Conservation (phyloP, 2,329 filamentous ascomycete genomes). For the Aspergillus versicolor region DNA sequence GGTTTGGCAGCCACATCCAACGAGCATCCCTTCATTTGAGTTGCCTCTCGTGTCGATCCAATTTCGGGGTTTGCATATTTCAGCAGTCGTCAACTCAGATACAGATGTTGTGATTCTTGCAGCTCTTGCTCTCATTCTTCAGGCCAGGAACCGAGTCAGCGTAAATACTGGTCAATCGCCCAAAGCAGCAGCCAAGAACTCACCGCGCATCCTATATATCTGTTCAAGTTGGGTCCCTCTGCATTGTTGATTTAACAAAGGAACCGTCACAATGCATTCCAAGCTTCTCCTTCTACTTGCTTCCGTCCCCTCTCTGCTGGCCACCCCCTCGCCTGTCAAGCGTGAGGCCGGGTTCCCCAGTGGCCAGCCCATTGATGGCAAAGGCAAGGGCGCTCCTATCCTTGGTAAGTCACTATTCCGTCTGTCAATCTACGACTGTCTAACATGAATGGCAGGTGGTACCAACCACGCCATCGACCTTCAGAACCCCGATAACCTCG, state of each 20-base stretch:
- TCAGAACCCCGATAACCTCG: conserved; percentile 57
- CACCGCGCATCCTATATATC: neutral
- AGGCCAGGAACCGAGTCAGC: neutral
- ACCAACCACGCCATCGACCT: conserved; percentile 47
- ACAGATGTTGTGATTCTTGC: conserved; percentile 2
- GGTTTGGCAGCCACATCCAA: neutral
- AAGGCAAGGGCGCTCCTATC: conserved; percentile 53
- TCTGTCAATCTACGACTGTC: neutral
- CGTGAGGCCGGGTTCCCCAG: conserved; percentile 43
- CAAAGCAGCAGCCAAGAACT: neutral
- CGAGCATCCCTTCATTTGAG: neutral
- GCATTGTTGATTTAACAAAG: neutral
- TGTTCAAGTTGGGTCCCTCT: neutral
- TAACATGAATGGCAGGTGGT: conserved; percentile 49
- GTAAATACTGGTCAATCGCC: neutral
- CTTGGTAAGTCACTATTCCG: conserved; percentile 46
- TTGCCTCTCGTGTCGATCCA: neutral
- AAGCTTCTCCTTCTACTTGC: conserved; percentile 17
- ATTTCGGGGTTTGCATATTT: conserved; percentile 2
- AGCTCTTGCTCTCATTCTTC: neutral
- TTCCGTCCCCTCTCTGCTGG: conserved; percentile 17
- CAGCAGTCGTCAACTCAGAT: neutral
- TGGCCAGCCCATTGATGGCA: conserved; percentile 56
- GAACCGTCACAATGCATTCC: conserved; percentile 16
- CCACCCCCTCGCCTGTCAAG: conserved; percentile 14